Base-by-base conservation (phyloP, 1,284 basidiomycete genomes). In the Moesziomyces sp. region DNA sequence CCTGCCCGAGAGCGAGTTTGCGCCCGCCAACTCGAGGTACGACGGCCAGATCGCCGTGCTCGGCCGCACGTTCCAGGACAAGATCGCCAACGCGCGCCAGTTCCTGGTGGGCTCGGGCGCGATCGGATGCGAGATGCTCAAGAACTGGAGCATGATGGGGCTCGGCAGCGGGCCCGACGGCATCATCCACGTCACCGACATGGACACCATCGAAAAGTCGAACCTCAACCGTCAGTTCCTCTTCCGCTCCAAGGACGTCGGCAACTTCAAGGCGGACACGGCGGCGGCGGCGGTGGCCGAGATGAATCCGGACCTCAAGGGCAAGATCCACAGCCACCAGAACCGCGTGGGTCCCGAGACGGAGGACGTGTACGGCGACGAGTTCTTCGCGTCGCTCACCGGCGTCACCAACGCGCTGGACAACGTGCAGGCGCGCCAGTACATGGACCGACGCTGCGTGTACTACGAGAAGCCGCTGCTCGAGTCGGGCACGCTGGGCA, bases 131-230 rank as follows among this genome's bases (percentile, higher is more conserved):
- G 97, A 99, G 86, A 99, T 99, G 97, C 87, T 99, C 82, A 99
- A 99, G 88, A 99, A 99, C 86, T 99, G 97, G 97, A 92, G 93
- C 79, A 94, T 99, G 94, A 97, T 99, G 89, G 97, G 97, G 75
- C 87, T 99, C 49, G 96, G 90, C 14, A 89, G 91, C 44, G 93
- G 93, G 3, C 87, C 90, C 16, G 87, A 91, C 55, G 97, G 94
- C 23, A 86, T 89, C 57, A 94, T 99, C 68, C 91, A 95, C 81
- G 94, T 99, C 54, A 99, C 97, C 16, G 97, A 99, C 85, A 87
- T 99, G 82, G 97, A 99, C 86, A 97, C 95, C 30, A 99, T 99
- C 83, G 97, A 99, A 87, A 99, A 99, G 89, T 94, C 92, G 81
- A 99, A 99, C 85, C 86, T 99, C 68, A 99, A 99, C 86, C 88